Percentiles rank a stretch among this genome's conserved stretches.
Evolutionary conservation across 805 yeast species (phyloP).

Genomic region (Danielia reshetovae): DNA sequence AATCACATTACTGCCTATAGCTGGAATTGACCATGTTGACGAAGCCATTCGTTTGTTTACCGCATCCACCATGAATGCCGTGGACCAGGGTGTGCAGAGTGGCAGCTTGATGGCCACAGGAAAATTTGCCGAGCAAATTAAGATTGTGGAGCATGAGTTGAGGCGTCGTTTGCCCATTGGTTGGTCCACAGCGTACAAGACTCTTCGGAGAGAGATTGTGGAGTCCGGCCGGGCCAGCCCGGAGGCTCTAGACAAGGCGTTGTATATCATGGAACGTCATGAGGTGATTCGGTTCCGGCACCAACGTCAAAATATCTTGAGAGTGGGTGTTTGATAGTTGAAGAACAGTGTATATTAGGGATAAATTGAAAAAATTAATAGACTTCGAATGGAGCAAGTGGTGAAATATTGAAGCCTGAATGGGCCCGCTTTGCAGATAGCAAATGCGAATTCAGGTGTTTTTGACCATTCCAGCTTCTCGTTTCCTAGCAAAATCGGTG

Average conservation of each 20-base stretch:
- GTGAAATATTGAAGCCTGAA: neutral
- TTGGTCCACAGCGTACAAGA: constrained; percentile 87
- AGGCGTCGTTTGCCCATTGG: constrained; percentile 92
- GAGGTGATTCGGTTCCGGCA: constrained; percentile 86
- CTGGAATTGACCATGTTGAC: constrained; percentile 84
- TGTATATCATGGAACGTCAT: constrained; percentile 75
- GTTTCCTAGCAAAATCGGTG: too few relatives aligned
- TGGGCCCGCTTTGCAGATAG: too few relatives aligned
- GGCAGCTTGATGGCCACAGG: constrained; percentile 46
- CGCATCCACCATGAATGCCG: constrained; percentile 98
- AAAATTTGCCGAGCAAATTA: constrained; percentile 66
- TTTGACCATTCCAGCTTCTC: too few relatives aligned
- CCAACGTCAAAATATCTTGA: constrained; percentile 40
- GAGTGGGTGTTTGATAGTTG: constrained; percentile 10
- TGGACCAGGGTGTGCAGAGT: constrained; percentile 55
- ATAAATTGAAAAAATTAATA: too few relatives aligned
- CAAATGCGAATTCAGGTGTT: neutral
- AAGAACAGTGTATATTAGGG: neutral
- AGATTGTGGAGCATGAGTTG: constrained; percentile 76
- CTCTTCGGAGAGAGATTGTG: constrained; percentile 79
- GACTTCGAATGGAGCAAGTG: too few relatives aligned
- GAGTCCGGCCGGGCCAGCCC: constrained; percentile 58
- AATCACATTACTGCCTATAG: constrained; percentile 74
- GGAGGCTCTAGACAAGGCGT: constrained; percentile 77
- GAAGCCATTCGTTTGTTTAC: constrained; percentile 93